phyloP scores from a whole-genome alignment of 2,329 filamentous ascomycete genomes.

The Colletotrichum gigasporum region DNA sequence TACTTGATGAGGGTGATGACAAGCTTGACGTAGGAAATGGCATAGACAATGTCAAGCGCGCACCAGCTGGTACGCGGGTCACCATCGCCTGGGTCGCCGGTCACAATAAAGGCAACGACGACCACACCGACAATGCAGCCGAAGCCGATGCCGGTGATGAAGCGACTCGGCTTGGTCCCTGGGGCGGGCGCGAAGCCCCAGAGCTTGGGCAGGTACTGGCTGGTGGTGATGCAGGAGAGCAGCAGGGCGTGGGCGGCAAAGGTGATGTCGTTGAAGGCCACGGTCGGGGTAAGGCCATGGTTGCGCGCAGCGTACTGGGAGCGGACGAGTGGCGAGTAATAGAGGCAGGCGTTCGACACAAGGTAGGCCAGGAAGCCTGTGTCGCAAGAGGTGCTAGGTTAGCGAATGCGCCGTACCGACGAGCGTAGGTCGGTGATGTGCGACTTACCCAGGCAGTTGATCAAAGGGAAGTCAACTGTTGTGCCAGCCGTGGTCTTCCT shows the following conservation, averaged over 20 bases:
- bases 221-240: conserved; percentile 76
- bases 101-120: conserved; percentile 57
- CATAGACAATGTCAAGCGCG: conserved; percentile 71
- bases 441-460: conserved; percentile 71
- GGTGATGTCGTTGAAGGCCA: conserved; percentile 87
- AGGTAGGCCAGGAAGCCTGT: conserved; percentile 80
- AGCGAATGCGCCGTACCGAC: conserved; percentile 2
- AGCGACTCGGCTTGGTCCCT: conserved; percentile 64
- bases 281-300: conserved; percentile 79
- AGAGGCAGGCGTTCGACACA: conserved; percentile 77
- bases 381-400: conserved; percentile 4
- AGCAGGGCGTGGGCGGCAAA: conserved; percentile 86
- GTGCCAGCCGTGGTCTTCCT: conserved; percentile 84
- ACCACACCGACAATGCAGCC: conserved; percentile 73
- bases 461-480: conserved; percentile 85
- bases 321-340: conserved; percentile 81
- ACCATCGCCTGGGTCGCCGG: conserved; percentile 43
- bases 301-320: conserved; percentile 86
- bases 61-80: conserved; percentile 62
- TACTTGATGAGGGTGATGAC: conserved; percentile 92
- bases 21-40: conserved; percentile 89
- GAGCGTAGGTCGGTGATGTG: background rate
- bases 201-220: conserved; percentile 78
- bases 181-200: conserved; percentile 79
- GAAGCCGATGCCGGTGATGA: conserved; percentile 74